Evolutionary conservation across 2,329 filamentous ascomycete species (phyloP).

Genomic region (Fusarium sulawesiense): DNA sequence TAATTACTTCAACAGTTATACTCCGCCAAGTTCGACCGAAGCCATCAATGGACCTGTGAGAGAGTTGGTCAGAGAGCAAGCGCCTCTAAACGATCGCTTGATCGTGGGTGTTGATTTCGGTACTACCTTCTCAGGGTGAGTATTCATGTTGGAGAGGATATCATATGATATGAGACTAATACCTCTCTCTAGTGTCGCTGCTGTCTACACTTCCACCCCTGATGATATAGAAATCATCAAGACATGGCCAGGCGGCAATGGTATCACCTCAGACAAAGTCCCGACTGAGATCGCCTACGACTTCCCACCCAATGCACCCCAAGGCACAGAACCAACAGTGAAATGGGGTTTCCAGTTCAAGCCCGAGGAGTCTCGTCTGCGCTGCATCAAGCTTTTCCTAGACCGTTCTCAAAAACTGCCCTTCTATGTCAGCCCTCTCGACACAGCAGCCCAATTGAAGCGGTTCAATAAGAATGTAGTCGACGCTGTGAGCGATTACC

Average conservation of each 20-base stretch:
- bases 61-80: constrained; percentile 64
- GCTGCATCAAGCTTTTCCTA: constrained; percentile 87
- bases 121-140: constrained; percentile 83
- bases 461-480: constrained; percentile 80
- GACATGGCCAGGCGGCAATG: constrained; percentile 84
- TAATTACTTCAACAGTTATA: constrained; percentile 67
- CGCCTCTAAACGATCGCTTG: constrained; percentile 69
- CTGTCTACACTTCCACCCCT: constrained; percentile 78
- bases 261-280: constrained; percentile 89
- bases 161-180: constrained; percentile 25
- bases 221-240: constrained; percentile 88
- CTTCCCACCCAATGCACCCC: constrained; percentile 46
- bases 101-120: constrained; percentile 87
- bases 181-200: constrained; percentile 63
- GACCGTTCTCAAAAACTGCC: constrained; percentile 84
- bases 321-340: constrained; percentile 60
- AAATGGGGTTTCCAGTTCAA: constrained; percentile 89
- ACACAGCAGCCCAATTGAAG: constrained; percentile 81
- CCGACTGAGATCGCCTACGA: constrained; percentile 81
- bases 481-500: constrained; percentile 82
- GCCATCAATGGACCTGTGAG: constrained; percentile 71
- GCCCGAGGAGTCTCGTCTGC: constrained; percentile 78
- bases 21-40: constrained; percentile 67
- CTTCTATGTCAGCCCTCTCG: constrained; percentile 81
- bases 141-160: constrained; percentile 23